Evolutionary conservation across 2,329 filamentous ascomycete species (phyloP), one percentile per base, ranked within the genome.

Genomic region (Leptographium flavum): DNA sequence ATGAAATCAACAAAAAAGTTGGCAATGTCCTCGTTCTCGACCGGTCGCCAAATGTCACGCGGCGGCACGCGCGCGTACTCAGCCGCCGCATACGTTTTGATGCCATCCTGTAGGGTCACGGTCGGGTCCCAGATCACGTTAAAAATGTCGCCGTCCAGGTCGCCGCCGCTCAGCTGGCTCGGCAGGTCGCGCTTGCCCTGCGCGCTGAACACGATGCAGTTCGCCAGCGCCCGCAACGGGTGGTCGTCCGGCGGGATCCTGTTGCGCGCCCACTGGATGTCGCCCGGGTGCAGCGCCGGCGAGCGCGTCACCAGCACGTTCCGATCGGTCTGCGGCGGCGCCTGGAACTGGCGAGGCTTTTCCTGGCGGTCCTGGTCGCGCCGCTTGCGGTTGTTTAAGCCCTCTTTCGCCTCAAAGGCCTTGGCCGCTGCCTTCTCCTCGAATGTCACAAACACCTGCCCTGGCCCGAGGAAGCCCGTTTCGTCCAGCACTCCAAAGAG

Each of bases 401-500:
- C 23, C 48, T 33, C 38, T 21, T 46, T 41, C 2, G 46, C 17
- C 1, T n/a, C n/a, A n/a, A n/a, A n/a, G n/a, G n/a, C n/a, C n/a
- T n/a, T n/a, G n/a, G n/a, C n/a, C n/a, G n/a, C n/a, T n/a, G n/a
- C n/a, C n/a, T n/a, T n/a, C n/a, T n/a, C n/a, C n/a, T 55, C 53
- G 42, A 53, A 59, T 0, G 74, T 71, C 44, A 83, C 71, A 53
- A 79, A 88, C 0, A 90, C 71, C 50, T 93, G 67, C 1, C 73
- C 73, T 55, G 85, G 78, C 10, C 70, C 51, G 0, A 94, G 65
- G 31, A 70, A 73, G 0, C 74, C 76, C 0, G 83, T 87, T 59
- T 93, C 86, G 50, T 94, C 87, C 75, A 92, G 83, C 42, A 93
- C 70, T 0, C 87, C 87, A 53, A 87, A 87, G 0, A 93, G 67